A percentile compares a stretch with the other conserved stretches of the same genome.
These are phyloP conservation scores for Boletellus deceptivus DNA, from an alignment of 1,284 basidiomycete genomes.

Conservation along the genomic window DNA sequence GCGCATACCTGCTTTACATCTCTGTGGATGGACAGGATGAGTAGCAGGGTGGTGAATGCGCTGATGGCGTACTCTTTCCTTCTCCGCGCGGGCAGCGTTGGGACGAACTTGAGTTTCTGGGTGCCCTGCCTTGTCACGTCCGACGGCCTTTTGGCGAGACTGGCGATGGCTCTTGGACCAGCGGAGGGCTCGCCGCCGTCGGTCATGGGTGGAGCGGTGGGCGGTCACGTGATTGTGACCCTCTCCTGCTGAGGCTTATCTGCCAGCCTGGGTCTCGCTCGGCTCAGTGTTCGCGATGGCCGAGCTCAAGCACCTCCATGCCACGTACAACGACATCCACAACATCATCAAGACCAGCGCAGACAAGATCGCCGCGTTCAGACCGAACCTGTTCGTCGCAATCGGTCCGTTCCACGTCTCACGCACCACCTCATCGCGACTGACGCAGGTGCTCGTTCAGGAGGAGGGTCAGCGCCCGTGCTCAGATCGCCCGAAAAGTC, in stretches of 20 bases:
- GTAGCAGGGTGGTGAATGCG: constrained; percentile 4
- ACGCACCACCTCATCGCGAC: not conserved
- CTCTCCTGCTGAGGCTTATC: too few species aligned
- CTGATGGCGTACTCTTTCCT: constrained; percentile 67
- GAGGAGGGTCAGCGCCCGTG: constrained; percentile 66
- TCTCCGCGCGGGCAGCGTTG: constrained; percentile 64
- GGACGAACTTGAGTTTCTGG: constrained; percentile 77
- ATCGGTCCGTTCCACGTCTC: constrained; percentile 54
- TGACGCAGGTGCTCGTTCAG: constrained; percentile 38
- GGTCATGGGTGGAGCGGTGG: constrained; percentile 17
- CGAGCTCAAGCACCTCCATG: constrained; percentile 58
- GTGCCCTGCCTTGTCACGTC: constrained; percentile 71
- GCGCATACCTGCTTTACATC: constrained; percentile 44
- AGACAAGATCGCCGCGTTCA: constrained; percentile 65
- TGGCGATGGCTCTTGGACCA: constrained; percentile 61
- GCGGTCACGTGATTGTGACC: constrained; percentile 22
- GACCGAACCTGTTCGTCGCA: constrained; percentile 77
- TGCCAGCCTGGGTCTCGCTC: not conserved
- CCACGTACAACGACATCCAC: constrained; percentile 86
- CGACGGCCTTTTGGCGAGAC: constrained; percentile 65
- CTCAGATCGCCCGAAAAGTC: constrained; percentile 6
- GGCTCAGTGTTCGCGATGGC: constrained; percentile 36
- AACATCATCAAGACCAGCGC: constrained; percentile 68
- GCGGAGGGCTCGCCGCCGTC: constrained; percentile 18
- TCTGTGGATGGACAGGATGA: constrained; percentile 24